These are phyloP conservation scores for Tephrocybe sp. DNA, from an alignment of 768 basidiomycete species.

Conservation along the genomic window DNA sequence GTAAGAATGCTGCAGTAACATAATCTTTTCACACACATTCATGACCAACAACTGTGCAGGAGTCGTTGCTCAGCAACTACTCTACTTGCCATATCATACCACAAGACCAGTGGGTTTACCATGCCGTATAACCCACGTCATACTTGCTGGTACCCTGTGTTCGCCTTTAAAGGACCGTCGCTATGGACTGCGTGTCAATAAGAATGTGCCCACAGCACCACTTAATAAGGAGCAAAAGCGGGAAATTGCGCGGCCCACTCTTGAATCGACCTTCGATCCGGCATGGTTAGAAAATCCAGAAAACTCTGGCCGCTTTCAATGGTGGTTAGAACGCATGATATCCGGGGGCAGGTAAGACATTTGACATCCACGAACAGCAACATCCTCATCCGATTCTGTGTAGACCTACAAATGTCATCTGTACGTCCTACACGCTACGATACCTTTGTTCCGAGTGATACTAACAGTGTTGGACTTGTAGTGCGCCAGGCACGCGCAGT, in stretches of 20 bases:
- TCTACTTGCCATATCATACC: slow-evolving; percentile 40
- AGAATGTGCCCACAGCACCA: slow-evolving; percentile 10
- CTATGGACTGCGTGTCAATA: slow-evolving; percentile 23
- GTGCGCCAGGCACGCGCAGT: slow-evolving; percentile 33
- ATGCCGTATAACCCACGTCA: slow-evolving; percentile 39
- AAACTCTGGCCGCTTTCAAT: slow-evolving; percentile 24
- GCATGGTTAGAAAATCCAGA: slow-evolving; percentile 29
- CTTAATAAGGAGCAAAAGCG: slow-evolving; percentile 28
- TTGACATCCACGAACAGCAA: not conserved
- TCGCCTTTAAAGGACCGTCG: slow-evolving; percentile 18
- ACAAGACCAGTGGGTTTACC: slow-evolving; percentile 31
- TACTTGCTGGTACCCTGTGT: slow-evolving; percentile 33
- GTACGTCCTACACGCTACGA: slow-evolving; percentile 16
- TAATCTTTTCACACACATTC: not conserved
- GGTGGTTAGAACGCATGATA: slow-evolving; percentile 22
- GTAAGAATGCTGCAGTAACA: slow-evolving; percentile 20
- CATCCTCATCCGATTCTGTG: not conserved
- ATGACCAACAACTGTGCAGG: slow-evolving; percentile 22
- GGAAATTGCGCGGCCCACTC: slow-evolving; percentile 24
- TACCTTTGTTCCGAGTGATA: not conserved
- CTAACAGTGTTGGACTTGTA: slow-evolving; percentile 9
- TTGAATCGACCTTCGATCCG: slow-evolving; percentile 31
- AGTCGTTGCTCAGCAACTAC: slow-evolving; percentile 39
- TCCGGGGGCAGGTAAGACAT: slow-evolving; percentile 21
- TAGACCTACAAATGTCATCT: slow-evolving; percentile 28